These are phyloP conservation scores for Cymbopogon citratus DNA, from an alignment of 176 grass and related monocot genomes.

Conservation along the genomic window DNA sequence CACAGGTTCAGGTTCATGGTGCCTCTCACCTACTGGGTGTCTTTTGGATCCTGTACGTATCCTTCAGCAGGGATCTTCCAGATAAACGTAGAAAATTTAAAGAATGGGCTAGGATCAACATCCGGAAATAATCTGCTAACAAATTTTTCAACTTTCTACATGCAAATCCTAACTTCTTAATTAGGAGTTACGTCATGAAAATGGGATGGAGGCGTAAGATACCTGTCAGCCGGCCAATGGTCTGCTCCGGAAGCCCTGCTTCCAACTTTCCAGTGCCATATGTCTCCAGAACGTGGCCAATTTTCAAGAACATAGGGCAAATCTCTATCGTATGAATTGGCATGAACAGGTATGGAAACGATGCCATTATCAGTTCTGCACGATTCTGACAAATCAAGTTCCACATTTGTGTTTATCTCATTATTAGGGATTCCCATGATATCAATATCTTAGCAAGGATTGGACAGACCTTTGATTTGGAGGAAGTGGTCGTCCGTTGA, in stretches of 20 bases:
- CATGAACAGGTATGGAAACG: conserved; percentile 46
- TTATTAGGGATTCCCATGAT: no score
- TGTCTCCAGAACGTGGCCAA: conserved; percentile 62
- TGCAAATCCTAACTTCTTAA: no score
- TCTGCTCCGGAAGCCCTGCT: conserved; percentile 21
- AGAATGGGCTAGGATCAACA: no score
- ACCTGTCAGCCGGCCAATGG: conserved; percentile 77
- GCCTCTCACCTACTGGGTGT: no score
- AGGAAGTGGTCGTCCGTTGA: background rate
- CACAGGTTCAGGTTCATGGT: no score
- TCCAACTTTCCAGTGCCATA: conserved; percentile 75
- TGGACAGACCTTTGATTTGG: background rate
- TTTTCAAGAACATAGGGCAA: conserved; percentile 75
- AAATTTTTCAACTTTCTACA: no score
- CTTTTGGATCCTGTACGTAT: no score
- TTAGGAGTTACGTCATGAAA: no score
- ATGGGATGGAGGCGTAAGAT: no score
- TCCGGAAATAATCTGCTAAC: no score
- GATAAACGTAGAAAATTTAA: no score
- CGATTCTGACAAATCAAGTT: conserved; percentile 46
- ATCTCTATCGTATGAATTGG: conserved; percentile 50
- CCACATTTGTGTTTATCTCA: conserved; percentile 11
- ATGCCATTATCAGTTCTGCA: conserved; percentile 39
- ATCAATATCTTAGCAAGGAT: background rate
- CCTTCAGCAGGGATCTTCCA: no score